Evolutionary conservation across 306 rosid genomes (phyloP).

Genomic region (Coriaria nepalensis): DNA sequence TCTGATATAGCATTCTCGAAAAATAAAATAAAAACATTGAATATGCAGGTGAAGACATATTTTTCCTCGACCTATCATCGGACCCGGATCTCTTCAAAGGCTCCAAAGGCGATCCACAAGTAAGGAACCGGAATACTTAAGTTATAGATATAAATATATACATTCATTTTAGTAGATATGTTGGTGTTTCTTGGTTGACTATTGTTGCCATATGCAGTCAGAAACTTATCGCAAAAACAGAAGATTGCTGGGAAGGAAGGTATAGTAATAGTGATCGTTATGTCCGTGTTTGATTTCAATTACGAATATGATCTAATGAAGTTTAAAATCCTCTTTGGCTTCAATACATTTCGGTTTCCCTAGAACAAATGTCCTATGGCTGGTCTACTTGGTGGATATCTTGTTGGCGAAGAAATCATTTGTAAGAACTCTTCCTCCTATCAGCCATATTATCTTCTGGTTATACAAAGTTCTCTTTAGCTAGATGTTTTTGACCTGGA

Average conservation of each 20-base stretch:
- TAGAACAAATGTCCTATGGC: conserved; percentile 78
- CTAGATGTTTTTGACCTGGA: conserved; percentile 3
- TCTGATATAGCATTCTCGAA: conserved; percentile 9
- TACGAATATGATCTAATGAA: background rate
- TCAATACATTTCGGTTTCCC: conserved; percentile 48
- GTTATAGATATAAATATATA: conserved; percentile 1
- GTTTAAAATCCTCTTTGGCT: conserved; percentile 4
- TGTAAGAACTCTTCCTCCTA: conserved; percentile 37
- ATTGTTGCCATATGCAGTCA: conserved; percentile 34
- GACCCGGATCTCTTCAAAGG: conserved; percentile 78
- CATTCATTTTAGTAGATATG: background rate
- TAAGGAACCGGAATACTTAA: conserved; percentile 18
- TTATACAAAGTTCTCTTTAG: background rate
- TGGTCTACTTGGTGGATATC: conserved; percentile 73
- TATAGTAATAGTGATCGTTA: conserved; percentile 12
- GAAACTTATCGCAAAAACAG: conserved; percentile 84
- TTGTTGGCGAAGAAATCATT: conserved; percentile 75
- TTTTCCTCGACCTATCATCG: conserved; percentile 64
- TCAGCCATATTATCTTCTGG: conserved; percentile 5
- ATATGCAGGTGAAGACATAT: conserved; percentile 60
- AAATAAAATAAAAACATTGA: conserved; percentile 10
- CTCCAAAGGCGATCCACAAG: conserved; percentile 79
- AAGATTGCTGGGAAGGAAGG: conserved; percentile 94
- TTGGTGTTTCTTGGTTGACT: conserved; percentile 7
- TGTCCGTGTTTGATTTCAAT: background rate